A percentile compares a stretch with the other conserved stretches of the same genome.
Evolutionary conservation across 352 stramenopile species (phyloP).

Genomic region (Pythium folliculosum): DNA sequence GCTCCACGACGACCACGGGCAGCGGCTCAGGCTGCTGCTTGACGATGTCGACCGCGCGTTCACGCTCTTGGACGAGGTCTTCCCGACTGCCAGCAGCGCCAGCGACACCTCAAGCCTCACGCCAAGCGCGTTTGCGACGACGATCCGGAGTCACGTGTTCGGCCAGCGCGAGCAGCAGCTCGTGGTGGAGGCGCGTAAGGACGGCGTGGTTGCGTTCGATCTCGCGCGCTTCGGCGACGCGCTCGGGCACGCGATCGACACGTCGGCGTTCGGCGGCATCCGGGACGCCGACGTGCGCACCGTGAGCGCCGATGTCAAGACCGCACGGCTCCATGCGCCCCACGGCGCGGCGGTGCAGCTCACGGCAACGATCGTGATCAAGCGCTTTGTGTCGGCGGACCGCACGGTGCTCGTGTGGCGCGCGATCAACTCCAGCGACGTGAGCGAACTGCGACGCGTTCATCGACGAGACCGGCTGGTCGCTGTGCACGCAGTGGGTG

Average conservation of each 20-base stretch:
- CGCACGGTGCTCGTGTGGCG: neutral
- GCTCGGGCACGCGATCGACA: neutral
- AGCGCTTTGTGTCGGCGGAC: neutral
- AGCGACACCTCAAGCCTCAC: too few relatives aligned
- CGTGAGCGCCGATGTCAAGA: neutral
- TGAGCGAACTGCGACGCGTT: neutral
- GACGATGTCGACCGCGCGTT: neutral
- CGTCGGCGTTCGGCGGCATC: neutral
- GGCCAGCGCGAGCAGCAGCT: neutral
- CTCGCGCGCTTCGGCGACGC: neutral
- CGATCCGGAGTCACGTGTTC: neutral
- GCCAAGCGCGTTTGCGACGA: neutral
- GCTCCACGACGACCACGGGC: neutral
- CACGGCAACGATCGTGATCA: neutral
- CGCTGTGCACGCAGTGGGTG: neutral
- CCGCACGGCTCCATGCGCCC: neutral
- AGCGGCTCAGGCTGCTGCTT: neutral
- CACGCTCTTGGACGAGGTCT: neutral
- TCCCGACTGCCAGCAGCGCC: neutral
- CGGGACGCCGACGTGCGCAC: neutral
- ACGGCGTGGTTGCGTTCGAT: neutral
- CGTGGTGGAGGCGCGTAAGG: neutral
- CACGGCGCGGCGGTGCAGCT: neutral
- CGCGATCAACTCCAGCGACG: neutral
- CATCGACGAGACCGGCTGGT: slow-evolving; percentile 6